Evolutionary conservation across 2,329 filamentous ascomycete genomes (phyloP).

Genomic region (Talaromyces sp.): DNA sequence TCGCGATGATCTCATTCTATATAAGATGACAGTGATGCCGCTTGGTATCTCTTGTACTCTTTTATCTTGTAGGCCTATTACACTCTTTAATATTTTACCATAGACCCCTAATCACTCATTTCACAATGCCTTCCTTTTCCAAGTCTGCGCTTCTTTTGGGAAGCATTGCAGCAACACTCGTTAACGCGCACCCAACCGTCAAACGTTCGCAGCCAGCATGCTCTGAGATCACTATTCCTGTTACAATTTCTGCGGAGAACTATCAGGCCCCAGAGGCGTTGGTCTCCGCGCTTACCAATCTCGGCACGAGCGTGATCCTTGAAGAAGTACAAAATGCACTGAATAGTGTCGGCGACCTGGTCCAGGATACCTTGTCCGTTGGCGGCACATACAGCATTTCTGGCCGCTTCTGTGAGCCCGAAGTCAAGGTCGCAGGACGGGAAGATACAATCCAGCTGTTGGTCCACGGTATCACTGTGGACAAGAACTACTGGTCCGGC

Average conservation of each 20-base stretch:
- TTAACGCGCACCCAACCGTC: neutral
- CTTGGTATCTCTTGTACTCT: neutral
- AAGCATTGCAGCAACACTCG: neutral
- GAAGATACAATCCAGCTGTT: neutral
- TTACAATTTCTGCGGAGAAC: neutral
- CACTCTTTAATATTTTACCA: neutral
- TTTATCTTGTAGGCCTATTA: neutral
- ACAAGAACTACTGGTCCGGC: slow-evolving; percentile 9
- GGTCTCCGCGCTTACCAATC: neutral
- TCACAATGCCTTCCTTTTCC: neutral
- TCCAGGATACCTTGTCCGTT: slow-evolving; percentile 7
- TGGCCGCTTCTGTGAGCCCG: slow-evolving; percentile 5
- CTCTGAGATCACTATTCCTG: neutral
- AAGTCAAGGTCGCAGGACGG: neutral
- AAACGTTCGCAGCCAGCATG: neutral
- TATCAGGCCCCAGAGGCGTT: neutral
- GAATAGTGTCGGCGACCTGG: neutral
- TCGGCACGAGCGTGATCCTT: neutral
- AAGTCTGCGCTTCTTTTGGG: neutral
- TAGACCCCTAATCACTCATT: neutral
- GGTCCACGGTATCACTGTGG: slow-evolving; percentile 6
- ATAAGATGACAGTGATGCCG: neutral
- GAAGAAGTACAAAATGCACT: slow-evolving; percentile 5
- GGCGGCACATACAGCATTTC: slow-evolving; percentile 6
- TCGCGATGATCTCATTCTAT: neutral